phyloP scores from a whole-genome alignment of 345 rosid genomes.

The Dipteronia dyeriana region DNA sequence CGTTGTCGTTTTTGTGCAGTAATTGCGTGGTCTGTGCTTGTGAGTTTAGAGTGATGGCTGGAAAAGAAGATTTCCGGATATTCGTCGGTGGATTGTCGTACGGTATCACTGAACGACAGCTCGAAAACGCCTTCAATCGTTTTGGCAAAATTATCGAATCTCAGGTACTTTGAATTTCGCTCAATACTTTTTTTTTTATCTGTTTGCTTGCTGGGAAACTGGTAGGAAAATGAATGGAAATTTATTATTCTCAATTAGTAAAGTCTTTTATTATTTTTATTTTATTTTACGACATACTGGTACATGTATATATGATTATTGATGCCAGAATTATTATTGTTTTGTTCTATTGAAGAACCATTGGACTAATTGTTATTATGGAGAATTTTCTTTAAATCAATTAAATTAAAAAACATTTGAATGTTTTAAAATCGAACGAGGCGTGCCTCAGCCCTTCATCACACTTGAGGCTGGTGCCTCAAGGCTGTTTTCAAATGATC shows the following conservation, averaged over 20 bases:
- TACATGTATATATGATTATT: background rate
- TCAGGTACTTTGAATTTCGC: conserved; percentile 51
- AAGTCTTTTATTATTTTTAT: background rate
- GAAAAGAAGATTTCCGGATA: conserved; percentile 78
- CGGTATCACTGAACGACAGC: conserved; percentile 83
- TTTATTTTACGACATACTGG: background rate
- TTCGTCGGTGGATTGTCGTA: conserved; percentile 93
- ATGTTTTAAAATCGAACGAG: too few species aligned
- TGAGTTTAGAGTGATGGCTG: conserved; percentile 49
- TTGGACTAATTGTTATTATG: too few species aligned
- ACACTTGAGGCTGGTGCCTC: too few species aligned
- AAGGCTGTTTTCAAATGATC: too few species aligned
- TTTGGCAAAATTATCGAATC: conserved; percentile 83
- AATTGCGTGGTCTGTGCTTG: background rate
- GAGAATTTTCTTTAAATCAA: too few species aligned
- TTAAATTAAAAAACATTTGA: too few species aligned
- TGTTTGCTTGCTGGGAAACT: conserved; percentile 22
- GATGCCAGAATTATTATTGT: too few species aligned
- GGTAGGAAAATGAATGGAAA: background rate
- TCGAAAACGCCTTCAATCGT: conserved; percentile 74
- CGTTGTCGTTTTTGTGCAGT: conserved; percentile 12
- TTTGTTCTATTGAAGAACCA: too few species aligned
- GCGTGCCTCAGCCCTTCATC: too few species aligned
- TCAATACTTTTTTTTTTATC: background rate
- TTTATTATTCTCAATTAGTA: background rate